phyloP scores from a whole-genome alignment of 2,329 filamentous ascomycete genomes.

The Didymosphaeria variabile region DNA sequence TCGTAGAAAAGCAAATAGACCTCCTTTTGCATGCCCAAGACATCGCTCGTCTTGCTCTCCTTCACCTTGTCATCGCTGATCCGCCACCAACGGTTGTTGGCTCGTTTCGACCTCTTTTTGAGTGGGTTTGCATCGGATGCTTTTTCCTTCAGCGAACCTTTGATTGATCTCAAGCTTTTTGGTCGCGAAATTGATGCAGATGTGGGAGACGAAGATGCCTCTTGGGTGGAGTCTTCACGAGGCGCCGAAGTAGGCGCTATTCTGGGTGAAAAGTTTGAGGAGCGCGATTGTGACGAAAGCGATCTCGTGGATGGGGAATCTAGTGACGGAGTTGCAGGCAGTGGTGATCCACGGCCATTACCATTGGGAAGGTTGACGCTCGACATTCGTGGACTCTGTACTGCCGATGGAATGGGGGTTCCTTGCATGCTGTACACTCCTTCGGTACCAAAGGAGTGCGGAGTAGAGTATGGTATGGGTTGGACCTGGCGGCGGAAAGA shows the following conservation, averaged over 20 bases:
- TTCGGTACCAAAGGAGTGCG: conserved; percentile 78
- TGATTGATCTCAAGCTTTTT: conserved; percentile 39
- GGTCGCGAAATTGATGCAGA: conserved; percentile 32
- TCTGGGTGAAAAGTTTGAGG: conserved; percentile 37
- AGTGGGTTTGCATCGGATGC: conserved; percentile 43
- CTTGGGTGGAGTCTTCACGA: conserved; percentile 33
- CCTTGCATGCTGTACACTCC: conserved; percentile 73
- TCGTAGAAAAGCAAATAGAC: conserved; percentile 98
- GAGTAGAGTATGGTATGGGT: conserved; percentile 81
- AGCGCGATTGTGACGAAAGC: conserved; percentile 41
- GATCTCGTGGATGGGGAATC: conserved; percentile 45
- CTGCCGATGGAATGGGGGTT: conserved; percentile 59
- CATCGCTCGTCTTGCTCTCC: conserved; percentile 90
- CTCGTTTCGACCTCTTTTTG: conserved; percentile 66
- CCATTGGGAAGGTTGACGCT: conserved; percentile 37
- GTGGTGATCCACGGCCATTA: conserved; percentile 38
- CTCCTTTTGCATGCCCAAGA: conserved; percentile 92
- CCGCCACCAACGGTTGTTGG: conserved; percentile 88
- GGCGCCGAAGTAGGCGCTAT: conserved; percentile 28
- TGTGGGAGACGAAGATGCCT: conserved; percentile 26
- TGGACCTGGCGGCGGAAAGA: conserved; percentile 89
- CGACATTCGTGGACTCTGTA: conserved; percentile 58
- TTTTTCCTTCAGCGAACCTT: conserved; percentile 47
- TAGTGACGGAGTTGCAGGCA: conserved; percentile 32
- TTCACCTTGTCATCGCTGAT: conserved; percentile 98